Evolutionary conservation across 352 stramenopile genomes (phyloP).

Genomic region (Phytophthora ramorum): DNA sequence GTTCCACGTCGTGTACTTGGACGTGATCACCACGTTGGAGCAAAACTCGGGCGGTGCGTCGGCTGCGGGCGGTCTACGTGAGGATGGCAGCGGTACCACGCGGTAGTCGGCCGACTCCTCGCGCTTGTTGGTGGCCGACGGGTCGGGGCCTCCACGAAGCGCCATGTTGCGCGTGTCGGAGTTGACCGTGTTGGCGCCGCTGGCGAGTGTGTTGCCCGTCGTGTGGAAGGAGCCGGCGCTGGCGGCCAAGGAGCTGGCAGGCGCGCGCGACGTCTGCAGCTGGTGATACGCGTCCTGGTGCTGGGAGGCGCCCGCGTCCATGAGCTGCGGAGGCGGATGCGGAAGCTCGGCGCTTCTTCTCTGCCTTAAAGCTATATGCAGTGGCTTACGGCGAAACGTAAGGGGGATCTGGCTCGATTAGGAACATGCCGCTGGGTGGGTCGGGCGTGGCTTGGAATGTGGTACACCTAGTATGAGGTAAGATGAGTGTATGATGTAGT

Average conservation of each 20-base stretch:
- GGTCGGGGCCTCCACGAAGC: constrained; percentile 10
- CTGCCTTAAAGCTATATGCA: background rate
- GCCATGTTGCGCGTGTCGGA: constrained; percentile 26
- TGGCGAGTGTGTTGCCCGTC: no score
- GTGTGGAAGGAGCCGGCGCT: no score
- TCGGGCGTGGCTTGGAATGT: background rate
- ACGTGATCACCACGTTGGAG: constrained; percentile 91
- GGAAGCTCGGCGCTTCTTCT: background rate
- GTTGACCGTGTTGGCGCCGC: background rate
- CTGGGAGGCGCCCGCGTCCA: constrained; percentile 32
- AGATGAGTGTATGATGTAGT: background rate
- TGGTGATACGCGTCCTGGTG: constrained; percentile 42
- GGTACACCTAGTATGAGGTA: background rate
- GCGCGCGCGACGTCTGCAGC: constrained; percentile 41
- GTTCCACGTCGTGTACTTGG: constrained; percentile 91
- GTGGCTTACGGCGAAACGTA: background rate
- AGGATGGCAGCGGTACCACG: constrained; percentile 56
- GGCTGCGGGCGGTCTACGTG: constrained; percentile 14
- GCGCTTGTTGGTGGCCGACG: constrained; percentile 15
- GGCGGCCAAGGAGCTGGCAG: constrained; percentile 3
- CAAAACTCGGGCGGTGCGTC: constrained; percentile 48
- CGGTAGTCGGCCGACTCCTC: constrained; percentile 55
- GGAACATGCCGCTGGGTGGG: background rate
- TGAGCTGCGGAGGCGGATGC: background rate
- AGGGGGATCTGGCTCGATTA: background rate